Conservation (phyloP, 306 rosid genomes). For the Macrotyloma uniflorum region DNA sequence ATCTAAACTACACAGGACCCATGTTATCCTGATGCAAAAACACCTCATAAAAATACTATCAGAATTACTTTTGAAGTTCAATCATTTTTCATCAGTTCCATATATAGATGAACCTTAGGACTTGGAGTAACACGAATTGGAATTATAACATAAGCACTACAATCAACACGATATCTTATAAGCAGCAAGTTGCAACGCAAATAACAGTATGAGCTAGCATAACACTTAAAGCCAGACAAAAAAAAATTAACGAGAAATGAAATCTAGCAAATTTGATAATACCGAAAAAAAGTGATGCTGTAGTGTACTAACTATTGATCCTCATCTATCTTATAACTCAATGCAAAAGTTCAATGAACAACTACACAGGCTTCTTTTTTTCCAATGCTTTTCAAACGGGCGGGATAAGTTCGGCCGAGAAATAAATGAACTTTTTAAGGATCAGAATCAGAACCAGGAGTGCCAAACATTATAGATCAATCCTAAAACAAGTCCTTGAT, state of each 20-base stretch:
- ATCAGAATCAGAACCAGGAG: too few relatives aligned
- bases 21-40: background rate
- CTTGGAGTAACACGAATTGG: background rate
- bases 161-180: background rate
- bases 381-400: background rate
- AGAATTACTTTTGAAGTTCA: background rate
- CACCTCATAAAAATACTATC: background rate
- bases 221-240: background rate
- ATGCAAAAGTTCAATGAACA: background rate
- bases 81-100: background rate
- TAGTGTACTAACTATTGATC: background rate
- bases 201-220: background rate
- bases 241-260: background rate
- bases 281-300: background rate
- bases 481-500: too few relatives aligned
- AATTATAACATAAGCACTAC: background rate
- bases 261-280: background rate
- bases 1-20: constrained; percentile 9
- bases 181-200: background rate
- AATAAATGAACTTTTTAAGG: too few relatives aligned
- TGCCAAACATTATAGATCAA: too few relatives aligned
- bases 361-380: background rate
- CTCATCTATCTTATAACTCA: background rate
- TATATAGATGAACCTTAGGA: background rate
- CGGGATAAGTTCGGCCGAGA: too few relatives aligned